Evolutionary conservation across 2,329 filamentous ascomycete species (phyloP).

Genomic region (Aspergillus unguis): DNA sequence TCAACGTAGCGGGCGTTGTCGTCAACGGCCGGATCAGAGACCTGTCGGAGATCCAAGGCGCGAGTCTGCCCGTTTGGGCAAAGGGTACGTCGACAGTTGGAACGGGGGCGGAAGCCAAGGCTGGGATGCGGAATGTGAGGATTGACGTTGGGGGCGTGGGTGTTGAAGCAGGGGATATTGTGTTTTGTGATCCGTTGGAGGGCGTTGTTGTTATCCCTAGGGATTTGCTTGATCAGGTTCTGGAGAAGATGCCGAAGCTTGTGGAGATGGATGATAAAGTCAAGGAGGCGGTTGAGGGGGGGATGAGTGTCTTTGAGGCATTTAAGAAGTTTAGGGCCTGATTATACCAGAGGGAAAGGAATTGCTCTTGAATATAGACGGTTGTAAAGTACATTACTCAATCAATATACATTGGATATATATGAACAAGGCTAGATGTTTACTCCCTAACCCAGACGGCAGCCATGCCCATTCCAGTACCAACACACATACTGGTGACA

Average conservation of each 20-base stretch:
- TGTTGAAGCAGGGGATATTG: constrained; percentile 58
- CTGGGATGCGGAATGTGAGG: constrained; percentile 39
- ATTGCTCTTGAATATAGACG: neutral
- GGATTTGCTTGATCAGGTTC: constrained; percentile 56
- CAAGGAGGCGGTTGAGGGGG: constrained; percentile 62
- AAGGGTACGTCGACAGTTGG: constrained; percentile 44
- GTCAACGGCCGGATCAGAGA: constrained; percentile 68
- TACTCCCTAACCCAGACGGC: constrained; percentile 95
- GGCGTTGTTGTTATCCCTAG: constrained; percentile 67
- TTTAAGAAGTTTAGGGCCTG: constrained; percentile 56
- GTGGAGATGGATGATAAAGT: constrained; percentile 57
- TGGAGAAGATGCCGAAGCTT: constrained; percentile 57
- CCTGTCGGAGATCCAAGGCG: constrained; percentile 56
- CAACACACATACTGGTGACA: constrained; percentile 93
- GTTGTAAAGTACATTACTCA: constrained; percentile 11
- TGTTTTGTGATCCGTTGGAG: constrained; percentile 67
- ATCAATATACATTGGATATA: constrained; percentile 17
- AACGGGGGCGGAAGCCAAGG: constrained; percentile 44
- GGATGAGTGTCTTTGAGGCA: constrained; percentile 62
- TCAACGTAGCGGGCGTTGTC: constrained; percentile 60
- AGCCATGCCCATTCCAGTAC: constrained; percentile 97
- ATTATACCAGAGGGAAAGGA: neutral
- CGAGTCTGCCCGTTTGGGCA: constrained; percentile 54
- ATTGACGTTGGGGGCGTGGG: constrained; percentile 41
- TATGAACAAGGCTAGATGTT: neutral